A percentile compares a stretch with the other conserved stretches of the same genome.
phyloP scores from a whole-genome alignment of 208 protist species.

The Acanthamoeba rhysodes region DNA sequence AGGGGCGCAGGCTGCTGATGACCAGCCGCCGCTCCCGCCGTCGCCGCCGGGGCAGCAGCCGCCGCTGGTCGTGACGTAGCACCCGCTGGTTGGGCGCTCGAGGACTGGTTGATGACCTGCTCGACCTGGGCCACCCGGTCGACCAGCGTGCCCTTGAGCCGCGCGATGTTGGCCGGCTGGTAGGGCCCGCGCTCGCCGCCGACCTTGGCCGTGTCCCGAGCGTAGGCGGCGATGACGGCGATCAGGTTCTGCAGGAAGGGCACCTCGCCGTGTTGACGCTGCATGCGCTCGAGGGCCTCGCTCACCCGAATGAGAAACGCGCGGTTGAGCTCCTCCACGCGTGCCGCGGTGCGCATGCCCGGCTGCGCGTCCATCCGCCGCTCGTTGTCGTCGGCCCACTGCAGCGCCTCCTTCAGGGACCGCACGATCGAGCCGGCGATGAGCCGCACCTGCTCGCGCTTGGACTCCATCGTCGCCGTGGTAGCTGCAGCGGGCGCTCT shows the following conservation, averaged over 20 bases:
- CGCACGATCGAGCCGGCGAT: neutral
- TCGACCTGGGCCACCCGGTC: neutral
- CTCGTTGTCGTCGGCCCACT: neutral
- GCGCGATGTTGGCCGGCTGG: neutral
- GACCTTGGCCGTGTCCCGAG: neutral
- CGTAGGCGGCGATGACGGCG: neutral
- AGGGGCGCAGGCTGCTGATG: no score
- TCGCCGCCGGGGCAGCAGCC: neutral
- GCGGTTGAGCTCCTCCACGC: neutral
- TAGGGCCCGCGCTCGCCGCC: neutral
- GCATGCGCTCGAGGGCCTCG: neutral
- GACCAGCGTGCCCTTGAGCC: neutral
- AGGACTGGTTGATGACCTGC: neutral
- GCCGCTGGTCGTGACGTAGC: neutral
- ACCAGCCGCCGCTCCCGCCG: no score
- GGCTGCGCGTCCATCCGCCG: neutral
- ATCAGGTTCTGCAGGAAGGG: neutral
- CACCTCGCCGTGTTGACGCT: neutral
- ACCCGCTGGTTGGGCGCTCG: neutral
- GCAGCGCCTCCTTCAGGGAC: neutral
- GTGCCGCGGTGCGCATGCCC: neutral
- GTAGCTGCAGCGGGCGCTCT: neutral
- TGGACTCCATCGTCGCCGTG: neutral
- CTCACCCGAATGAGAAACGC: neutral
- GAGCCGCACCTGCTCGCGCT: neutral